These are phyloP conservation scores for Blastobotrys chiropterorum DNA, from an alignment of 805 yeast genomes.

Conservation along the genomic window DNA sequence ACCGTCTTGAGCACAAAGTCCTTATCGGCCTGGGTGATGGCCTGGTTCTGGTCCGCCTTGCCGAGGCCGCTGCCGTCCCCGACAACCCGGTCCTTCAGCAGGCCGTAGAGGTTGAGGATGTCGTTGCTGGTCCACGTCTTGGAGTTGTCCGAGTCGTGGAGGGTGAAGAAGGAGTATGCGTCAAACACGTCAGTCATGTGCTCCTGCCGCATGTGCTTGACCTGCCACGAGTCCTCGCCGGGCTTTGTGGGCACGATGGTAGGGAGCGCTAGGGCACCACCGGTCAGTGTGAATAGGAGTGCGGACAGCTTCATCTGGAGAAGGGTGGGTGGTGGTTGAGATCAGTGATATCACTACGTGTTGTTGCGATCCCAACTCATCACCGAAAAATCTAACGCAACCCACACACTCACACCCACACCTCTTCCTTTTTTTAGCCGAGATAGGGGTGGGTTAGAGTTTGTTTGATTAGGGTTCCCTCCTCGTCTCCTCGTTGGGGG, in stretches of 20 bases:
- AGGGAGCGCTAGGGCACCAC: not conserved
- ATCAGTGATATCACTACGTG: too few relatives aligned
- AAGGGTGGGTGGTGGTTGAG: not conserved
- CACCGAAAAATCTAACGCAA: not conserved
- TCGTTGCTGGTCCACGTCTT: conserved; percentile 59
- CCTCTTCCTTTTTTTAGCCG: too few relatives aligned
- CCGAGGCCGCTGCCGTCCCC: conserved; percentile 94
- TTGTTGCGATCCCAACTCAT: not conserved
- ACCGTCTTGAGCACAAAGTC: conserved; percentile 51
- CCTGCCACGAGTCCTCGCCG: conserved; percentile 29
- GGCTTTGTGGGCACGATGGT: conserved; percentile 1
- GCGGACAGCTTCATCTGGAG: not conserved
- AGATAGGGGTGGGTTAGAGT: too few relatives aligned
- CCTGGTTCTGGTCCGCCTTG: conserved; percentile 57
- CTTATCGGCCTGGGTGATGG: conserved; percentile 47
- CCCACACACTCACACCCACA: not conserved
- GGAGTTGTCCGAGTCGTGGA: conserved; percentile 60
- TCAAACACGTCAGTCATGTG: conserved; percentile 74
- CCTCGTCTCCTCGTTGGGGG: too few relatives aligned
- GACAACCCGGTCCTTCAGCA: conserved; percentile 60
- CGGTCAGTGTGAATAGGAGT: not conserved
- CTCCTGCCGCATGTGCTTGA: conserved; percentile 79
- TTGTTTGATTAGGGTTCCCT: too few relatives aligned
- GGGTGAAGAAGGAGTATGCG: conserved; percentile 64
- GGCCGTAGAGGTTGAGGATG: conserved; percentile 75